Evolutionary conservation across 1,284 basidiomycete species (phyloP).

Genomic region (Fomitopsis palustris): DNA sequence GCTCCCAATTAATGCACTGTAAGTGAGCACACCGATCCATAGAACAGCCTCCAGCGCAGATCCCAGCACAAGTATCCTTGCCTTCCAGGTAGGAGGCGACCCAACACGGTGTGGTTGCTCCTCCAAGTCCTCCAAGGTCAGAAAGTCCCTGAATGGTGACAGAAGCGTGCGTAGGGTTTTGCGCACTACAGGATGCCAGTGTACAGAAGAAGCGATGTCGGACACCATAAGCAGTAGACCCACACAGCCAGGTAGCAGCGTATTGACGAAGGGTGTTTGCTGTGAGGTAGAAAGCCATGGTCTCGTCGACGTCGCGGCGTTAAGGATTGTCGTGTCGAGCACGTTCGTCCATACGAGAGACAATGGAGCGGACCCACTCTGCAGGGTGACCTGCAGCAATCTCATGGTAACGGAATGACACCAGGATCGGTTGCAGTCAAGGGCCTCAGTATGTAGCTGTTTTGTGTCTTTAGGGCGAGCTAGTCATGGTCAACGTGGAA

Average conservation of each 20-base stretch:
- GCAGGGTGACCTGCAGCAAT: neutral
- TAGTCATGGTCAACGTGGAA: no score
- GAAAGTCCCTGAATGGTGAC: conserved; percentile 50
- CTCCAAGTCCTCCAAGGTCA: conserved; percentile 47
- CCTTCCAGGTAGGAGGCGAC: conserved; percentile 28
- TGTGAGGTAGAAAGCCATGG: neutral
- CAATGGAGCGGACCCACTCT: neutral
- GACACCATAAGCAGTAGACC: conserved; percentile 29
- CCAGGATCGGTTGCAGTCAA: neutral
- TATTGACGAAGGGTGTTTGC: neutral
- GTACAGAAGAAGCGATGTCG: conserved; percentile 29
- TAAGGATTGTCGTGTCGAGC: neutral
- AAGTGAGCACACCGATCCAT: conserved; percentile 34
- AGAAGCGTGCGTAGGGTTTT: conserved; percentile 27
- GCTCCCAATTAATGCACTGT: conserved; percentile 25
- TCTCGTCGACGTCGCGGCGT: neutral
- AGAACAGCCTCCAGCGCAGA: conserved; percentile 32
- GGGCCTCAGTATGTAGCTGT: neutral
- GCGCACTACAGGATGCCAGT: conserved; percentile 20
- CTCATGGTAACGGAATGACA: neutral
- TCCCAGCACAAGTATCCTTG: conserved; percentile 33
- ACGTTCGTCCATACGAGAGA: neutral
- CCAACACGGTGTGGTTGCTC: conserved; percentile 32
- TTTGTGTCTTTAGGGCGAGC: no score
- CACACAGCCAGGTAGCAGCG: conserved; percentile 15